These are phyloP conservation scores for Phlegmacium glaucopus DNA, from an alignment of 768 basidiomycete species.

Conservation along the genomic window DNA sequence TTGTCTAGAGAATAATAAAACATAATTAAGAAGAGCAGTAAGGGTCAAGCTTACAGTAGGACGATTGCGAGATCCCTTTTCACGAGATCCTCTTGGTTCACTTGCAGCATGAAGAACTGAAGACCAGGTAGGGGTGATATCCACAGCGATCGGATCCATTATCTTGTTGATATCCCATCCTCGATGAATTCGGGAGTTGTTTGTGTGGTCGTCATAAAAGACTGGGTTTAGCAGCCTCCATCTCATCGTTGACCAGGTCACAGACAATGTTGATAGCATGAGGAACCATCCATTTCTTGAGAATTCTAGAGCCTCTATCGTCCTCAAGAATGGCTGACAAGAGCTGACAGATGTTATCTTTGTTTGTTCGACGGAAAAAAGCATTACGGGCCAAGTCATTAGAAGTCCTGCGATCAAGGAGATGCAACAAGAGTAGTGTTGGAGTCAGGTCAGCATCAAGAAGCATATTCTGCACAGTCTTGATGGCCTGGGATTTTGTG, in stretches of 20 bases:
- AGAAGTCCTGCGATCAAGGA: neutral
- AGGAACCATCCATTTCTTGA: neutral
- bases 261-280: slow-evolving; percentile 1
- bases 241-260: neutral
- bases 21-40: neutral
- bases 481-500: neutral
- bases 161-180: slow-evolving; percentile 1
- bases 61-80: neutral
- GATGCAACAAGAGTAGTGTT: neutral
- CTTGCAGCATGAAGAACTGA: slow-evolving; percentile 2
- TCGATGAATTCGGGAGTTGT: slow-evolving; percentile 1
- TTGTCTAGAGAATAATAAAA: neutral
- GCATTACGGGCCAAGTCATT: neutral
- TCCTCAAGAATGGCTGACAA: neutral
- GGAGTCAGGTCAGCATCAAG: neutral
- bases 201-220: slow-evolving; percentile 1
- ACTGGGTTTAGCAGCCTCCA: slow-evolving; percentile 1
- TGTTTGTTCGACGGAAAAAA: neutral
- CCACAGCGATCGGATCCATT: slow-evolving; percentile 1
- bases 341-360: neutral
- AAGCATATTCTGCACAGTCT: neutral
- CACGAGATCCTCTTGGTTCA: neutral
- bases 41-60: neutral
- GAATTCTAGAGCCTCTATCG: neutral
- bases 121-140: slow-evolving; percentile 1